Evolutionary conservation across 306 rosid species (phyloP).

Genomic region (Aeschynomene evenia): DNA sequence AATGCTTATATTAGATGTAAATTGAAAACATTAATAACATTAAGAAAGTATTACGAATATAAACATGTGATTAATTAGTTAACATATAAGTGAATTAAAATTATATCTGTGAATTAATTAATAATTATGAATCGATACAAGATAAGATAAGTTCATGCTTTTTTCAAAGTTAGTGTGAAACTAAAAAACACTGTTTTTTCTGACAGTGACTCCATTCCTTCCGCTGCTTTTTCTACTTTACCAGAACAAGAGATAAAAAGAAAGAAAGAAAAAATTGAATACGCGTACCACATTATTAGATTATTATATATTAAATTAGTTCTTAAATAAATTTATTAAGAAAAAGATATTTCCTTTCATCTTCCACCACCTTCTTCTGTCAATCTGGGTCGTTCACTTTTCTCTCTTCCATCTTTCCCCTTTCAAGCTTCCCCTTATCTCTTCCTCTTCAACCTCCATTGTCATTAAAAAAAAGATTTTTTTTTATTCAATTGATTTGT

Average conservation of each 20-base stretch:
- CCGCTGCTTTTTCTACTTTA: constrained; percentile 37
- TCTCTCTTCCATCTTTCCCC: constrained; percentile 14
- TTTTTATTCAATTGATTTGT: neutral
- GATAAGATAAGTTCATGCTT: too few species aligned
- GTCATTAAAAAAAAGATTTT: neutral
- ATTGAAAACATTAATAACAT: too few species aligned
- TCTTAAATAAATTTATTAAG: too few species aligned
- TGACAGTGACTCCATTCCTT: constrained; percentile 53
- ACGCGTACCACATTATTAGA: constrained; percentile 36
- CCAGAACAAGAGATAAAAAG: constrained; percentile 13
- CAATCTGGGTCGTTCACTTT: constrained; percentile 40
- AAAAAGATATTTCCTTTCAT: neutral
- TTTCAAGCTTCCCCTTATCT: constrained; percentile 34
- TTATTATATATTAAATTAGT: neutral
- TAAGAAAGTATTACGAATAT: too few species aligned
- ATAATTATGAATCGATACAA: too few species aligned
- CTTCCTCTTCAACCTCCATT: constrained; percentile 1
- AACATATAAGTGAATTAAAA: too few species aligned
- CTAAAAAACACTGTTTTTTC: constrained; percentile 33
- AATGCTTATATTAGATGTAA: too few species aligned
- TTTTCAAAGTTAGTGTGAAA: too few species aligned
- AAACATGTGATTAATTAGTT: too few species aligned
- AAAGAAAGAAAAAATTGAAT: constrained; percentile 25
- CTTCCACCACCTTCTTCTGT: constrained; percentile 38
- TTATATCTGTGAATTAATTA: too few species aligned